phyloP scores from a whole-genome alignment of 257 asterid genomes.

The Nicotiana undulata region DNA sequence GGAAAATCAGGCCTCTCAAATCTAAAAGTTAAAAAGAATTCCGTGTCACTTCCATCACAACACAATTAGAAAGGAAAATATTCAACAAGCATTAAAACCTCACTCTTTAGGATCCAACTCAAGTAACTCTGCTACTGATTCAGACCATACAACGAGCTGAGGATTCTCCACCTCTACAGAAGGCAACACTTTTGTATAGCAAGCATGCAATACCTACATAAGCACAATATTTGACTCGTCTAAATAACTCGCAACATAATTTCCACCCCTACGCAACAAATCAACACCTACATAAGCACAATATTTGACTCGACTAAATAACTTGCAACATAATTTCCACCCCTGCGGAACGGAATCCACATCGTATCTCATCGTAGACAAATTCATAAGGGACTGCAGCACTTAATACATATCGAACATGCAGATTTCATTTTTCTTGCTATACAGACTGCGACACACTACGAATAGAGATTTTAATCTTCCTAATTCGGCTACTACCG shows the following conservation, averaged over 20 bases:
- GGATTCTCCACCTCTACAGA: slow-evolving; percentile 86
- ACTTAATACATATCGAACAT: neutral
- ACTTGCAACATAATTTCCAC: neutral
- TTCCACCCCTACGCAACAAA: neutral
- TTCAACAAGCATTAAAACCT: slow-evolving; percentile 15
- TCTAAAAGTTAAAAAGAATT: slow-evolving; percentile 45
- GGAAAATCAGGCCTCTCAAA: slow-evolving; percentile 85
- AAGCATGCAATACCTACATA: slow-evolving; percentile 76
- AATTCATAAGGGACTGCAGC: neutral
- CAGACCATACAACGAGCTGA: slow-evolving; percentile 88
- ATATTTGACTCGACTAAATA: neutral
- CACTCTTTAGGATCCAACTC: slow-evolving; percentile 87
- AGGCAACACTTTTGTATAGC: slow-evolving; percentile 79
- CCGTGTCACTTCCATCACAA: slow-evolving; percentile 11
- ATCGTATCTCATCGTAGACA: neutral
- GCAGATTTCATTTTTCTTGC: neutral
- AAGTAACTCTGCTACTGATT: slow-evolving; percentile 70
- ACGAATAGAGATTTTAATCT: neutral
- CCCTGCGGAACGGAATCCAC: neutral
- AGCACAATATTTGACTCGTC: neutral
- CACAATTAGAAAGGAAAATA: slow-evolving; percentile 6
- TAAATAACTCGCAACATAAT: neutral
- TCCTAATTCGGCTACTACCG: neutral
- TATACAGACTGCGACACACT: neutral
- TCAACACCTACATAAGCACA: slow-evolving; percentile 49